phyloP scores from a whole-genome alignment of 192 early-diverging fungal species.

The Funneliformis mosseae region DNA sequence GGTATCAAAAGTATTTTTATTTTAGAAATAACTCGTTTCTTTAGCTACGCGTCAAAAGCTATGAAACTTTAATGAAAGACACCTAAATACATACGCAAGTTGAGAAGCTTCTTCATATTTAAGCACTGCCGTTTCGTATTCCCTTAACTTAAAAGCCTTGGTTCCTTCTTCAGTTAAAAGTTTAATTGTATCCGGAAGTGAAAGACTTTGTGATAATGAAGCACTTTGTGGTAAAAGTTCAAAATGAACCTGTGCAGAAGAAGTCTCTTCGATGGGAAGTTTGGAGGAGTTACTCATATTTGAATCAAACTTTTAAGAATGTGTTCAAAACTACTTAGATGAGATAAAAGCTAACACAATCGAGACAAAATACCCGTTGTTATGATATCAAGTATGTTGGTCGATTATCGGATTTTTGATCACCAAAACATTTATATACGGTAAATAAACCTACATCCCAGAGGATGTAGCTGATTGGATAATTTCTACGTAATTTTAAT shows the following conservation, averaged over 20 bases:
- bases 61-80: background rate
- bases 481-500: no score
- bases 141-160: conserved; percentile 60
- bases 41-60: background rate
- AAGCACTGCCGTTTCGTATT: conserved; percentile 66
- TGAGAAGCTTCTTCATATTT: conserved; percentile 71
- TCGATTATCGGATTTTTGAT: no score
- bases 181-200: background rate
- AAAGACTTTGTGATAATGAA: background rate
- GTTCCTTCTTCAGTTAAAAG: conserved; percentile 65
- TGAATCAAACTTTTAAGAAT: no score
- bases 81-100: conserved; percentile 54
- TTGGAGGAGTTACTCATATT: background rate
- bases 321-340: no score
- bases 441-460: no score
- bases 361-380: no score
- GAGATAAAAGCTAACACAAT: no score
- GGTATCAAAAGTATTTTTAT: background rate
- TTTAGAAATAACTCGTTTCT: background rate
- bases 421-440: no score
- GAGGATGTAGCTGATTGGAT: no score
- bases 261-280: background rate
- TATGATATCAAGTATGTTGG: no score
- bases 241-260: background rate
- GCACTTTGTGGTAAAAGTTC: background rate